phyloP scores from a whole-genome alignment of 2,329 filamentous ascomycete genomes.

The Ophiocordyceps camponoti-leonardi region DNA sequence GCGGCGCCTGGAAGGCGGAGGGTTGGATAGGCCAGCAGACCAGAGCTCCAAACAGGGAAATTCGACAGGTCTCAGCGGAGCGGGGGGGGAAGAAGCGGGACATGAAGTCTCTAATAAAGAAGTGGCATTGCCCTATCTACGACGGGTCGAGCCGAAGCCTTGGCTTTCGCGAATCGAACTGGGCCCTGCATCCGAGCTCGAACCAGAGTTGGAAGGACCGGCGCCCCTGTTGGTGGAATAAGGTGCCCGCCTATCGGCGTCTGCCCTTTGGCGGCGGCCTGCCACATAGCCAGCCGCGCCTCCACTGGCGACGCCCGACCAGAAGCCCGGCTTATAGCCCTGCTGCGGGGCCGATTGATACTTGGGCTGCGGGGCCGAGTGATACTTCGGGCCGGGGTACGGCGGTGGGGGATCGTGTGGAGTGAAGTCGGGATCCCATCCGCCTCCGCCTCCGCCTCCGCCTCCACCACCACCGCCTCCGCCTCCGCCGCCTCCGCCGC shows the following conservation, averaged over 20 bases:
- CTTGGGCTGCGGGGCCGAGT: constrained; percentile 14
- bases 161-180: constrained; percentile 47
- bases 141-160: constrained; percentile 53
- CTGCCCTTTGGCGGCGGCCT: constrained; percentile 26
- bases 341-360: constrained; percentile 13
- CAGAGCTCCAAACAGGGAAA: not conserved
- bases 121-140: constrained; percentile 22
- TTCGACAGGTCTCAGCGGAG: not conserved
- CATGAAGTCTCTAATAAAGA: not conserved
- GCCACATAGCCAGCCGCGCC: constrained; percentile 52
- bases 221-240: constrained; percentile 15
- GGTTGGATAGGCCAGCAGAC: constrained; percentile 6
- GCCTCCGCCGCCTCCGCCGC: constrained; percentile 16
- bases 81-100: not conserved
- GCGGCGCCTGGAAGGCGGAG: constrained; percentile 2
- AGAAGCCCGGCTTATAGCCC: constrained; percentile 58
- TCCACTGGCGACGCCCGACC: constrained; percentile 50
- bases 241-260: constrained; percentile 10
- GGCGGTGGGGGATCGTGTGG: constrained; percentile 35
- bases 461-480: constrained; percentile 23
- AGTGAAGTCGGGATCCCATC: constrained; percentile 19
- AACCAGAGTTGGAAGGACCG: constrained; percentile 6
- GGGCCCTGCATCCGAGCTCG: constrained; percentile 12
- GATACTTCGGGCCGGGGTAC: constrained; percentile 21
- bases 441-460: constrained; percentile 23